Conservation (phyloP, 1,139 yeast species). For the Suhomyces bribrorum region DNA sequence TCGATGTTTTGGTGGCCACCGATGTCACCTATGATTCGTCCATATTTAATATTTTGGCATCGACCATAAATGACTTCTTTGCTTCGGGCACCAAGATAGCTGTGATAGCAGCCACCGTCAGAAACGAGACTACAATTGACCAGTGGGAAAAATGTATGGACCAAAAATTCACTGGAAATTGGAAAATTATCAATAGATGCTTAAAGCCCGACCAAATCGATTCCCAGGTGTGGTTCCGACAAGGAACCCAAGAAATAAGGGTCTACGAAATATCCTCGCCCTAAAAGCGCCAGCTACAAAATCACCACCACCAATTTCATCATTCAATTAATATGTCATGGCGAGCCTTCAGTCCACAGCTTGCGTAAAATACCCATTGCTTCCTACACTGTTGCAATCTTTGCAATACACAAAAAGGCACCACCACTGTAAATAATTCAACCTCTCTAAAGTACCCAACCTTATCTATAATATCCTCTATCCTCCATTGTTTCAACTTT, state of each 20-base stretch:
- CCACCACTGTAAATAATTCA: too few species aligned
- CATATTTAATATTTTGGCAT: conserved; percentile 56
- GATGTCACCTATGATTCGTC: conserved; percentile 82
- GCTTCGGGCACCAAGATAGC: conserved; percentile 32
- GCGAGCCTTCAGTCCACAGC: too few species aligned
- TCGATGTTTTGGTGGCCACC: conserved; percentile 67
- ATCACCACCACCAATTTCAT: too few species aligned
- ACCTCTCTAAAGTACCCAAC: too few species aligned
- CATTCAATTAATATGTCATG: too few species aligned
- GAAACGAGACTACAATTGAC: conserved; percentile 59
- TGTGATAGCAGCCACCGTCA: conserved; percentile 70
- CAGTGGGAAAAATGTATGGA: conserved; percentile 52
- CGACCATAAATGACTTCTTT: conserved; percentile 47
- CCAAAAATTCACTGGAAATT: conserved; percentile 23
- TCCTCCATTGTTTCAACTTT: too few species aligned
- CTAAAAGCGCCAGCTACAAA: too few species aligned
- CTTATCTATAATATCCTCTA: too few species aligned
- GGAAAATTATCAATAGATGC: conserved; percentile 25
- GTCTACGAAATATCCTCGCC: too few species aligned
- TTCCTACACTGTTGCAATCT: too few species aligned
- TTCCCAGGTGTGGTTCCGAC: conserved; percentile 30
- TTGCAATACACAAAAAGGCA: too few species aligned
- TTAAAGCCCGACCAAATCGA: conserved; percentile 22
- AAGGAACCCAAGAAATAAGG: conserved; percentile 45
- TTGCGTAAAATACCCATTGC: too few species aligned